phyloP scores from a whole-genome alignment of 441 rosid species.

The Kokia cookei region DNA sequence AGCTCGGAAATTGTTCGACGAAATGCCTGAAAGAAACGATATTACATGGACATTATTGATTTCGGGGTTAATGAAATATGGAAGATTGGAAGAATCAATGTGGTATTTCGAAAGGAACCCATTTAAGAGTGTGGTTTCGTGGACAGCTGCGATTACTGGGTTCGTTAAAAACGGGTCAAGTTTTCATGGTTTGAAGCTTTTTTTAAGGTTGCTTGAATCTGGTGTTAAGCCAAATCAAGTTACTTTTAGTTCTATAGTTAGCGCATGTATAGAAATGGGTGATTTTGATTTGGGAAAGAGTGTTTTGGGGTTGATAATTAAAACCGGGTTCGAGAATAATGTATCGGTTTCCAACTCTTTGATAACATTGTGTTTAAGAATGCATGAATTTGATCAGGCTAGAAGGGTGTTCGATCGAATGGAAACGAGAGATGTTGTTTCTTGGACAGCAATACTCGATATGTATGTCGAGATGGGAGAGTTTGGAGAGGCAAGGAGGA shows the following conservation, averaged over 20 bases:
- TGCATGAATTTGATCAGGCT: slow-evolving; percentile 33
- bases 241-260: slow-evolving; percentile 42
- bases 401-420: slow-evolving; percentile 37
- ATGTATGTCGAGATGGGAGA: slow-evolving; percentile 34
- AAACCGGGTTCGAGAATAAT: slow-evolving; percentile 38
- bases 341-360: slow-evolving; percentile 48
- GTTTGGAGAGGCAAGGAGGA: slow-evolving; percentile 37
- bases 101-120: slow-evolving; percentile 51
- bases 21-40: slow-evolving; percentile 59
- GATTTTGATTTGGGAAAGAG: slow-evolving; percentile 33
- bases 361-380: slow-evolving; percentile 43
- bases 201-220: slow-evolving; percentile 33
- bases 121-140: slow-evolving; percentile 40
- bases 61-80: slow-evolving; percentile 51
- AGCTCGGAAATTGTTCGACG: slow-evolving; percentile 51
- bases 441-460: slow-evolving; percentile 59
- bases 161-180: slow-evolving; percentile 38
- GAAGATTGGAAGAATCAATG: slow-evolving; percentile 43
- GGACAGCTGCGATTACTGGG: slow-evolving; percentile 57
- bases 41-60: slow-evolving; percentile 50
- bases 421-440: slow-evolving; percentile 43
- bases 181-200: slow-evolving; percentile 41
- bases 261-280: slow-evolving; percentile 32
- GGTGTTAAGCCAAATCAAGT: slow-evolving; percentile 42
- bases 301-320: slow-evolving; percentile 39